Conservation (phyloP, 768 basidiomycete species). For the Agaricus sinodeliciosus region DNA sequence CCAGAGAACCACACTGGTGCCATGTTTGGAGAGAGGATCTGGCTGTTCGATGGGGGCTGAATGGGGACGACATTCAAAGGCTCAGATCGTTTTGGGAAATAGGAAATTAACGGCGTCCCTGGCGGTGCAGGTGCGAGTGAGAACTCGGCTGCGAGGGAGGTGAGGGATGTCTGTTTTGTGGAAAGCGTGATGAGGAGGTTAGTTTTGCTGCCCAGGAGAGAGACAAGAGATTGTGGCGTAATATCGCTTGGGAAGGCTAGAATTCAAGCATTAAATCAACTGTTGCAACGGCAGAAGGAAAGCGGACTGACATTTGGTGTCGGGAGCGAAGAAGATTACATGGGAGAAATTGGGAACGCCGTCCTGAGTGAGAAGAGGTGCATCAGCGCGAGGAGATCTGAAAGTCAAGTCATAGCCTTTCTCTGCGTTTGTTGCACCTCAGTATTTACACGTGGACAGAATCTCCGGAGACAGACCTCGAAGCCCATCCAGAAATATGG, state of each 20-base stretch:
- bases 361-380: slow-evolving; percentile 59
- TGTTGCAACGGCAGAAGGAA: not conserved
- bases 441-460: not conserved
- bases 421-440: slow-evolving; percentile 32
- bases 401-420: slow-evolving; percentile 85
- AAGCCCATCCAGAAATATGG: slow-evolving; percentile 75
- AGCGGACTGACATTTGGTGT: slow-evolving; percentile 66
- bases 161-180: slow-evolving; percentile 64
- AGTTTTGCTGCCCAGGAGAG: slow-evolving; percentile 59
- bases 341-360: slow-evolving; percentile 77
- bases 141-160: slow-evolving; percentile 85
- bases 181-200: slow-evolving; percentile 85
- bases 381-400: slow-evolving; percentile 71
- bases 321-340: slow-evolving; percentile 80
- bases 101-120: slow-evolving; percentile 76
- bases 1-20: slow-evolving; percentile 76
- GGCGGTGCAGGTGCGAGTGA: slow-evolving; percentile 84
- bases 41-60: slow-evolving; percentile 29
- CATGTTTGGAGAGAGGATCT: slow-evolving; percentile 38
- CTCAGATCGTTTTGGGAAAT: slow-evolving; percentile 73
- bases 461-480: slow-evolving; percentile 40
- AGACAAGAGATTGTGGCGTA: slow-evolving; percentile 73
- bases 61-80: slow-evolving; percentile 63
- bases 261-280: slow-evolving; percentile 5
- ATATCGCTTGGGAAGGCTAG: slow-evolving; percentile 69